Evolutionary conservation across 257 asterid genomes (phyloP).

Genomic region (Rubia yunnanensis): DNA sequence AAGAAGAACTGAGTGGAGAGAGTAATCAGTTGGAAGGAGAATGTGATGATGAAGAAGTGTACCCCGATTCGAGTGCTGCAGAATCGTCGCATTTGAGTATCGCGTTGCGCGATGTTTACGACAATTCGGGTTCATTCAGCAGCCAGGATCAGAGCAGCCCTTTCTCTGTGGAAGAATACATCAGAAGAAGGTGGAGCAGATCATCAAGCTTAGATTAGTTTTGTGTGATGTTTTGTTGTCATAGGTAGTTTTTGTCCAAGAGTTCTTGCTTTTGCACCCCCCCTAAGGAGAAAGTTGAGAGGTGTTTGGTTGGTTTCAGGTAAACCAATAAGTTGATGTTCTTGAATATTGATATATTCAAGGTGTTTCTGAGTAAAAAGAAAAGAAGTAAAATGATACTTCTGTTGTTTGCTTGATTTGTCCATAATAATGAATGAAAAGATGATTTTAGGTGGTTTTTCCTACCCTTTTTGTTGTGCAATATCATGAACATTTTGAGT

Average conservation of each 20-base stretch:
- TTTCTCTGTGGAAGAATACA: conserved; percentile 59
- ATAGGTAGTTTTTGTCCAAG: background rate
- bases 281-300: conserved; percentile 6
- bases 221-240: background rate
- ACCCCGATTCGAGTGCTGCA: conserved; percentile 74
- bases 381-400: no score
- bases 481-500: no score
- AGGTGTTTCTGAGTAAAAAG: background rate
- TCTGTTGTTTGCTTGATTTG: no score
- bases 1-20: conserved; percentile 16
- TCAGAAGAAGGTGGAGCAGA: conserved; percentile 68
- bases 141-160: conserved; percentile 71
- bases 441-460: no score
- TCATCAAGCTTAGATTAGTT: conserved; percentile 53
- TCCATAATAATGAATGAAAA: no score
- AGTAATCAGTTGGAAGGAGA: conserved; percentile 32
- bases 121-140: conserved; percentile 51
- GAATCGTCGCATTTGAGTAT: conserved; percentile 76
- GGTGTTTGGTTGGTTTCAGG: background rate
- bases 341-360: background rate
- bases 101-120: conserved; percentile 64
- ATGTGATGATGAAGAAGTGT: conserved; percentile 67
- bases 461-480: no score
- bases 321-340: background rate
- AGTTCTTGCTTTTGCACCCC: conserved; percentile 8